Conservation (phyloP, 345 rosid genomes). For the Kernera saxatilis region DNA sequence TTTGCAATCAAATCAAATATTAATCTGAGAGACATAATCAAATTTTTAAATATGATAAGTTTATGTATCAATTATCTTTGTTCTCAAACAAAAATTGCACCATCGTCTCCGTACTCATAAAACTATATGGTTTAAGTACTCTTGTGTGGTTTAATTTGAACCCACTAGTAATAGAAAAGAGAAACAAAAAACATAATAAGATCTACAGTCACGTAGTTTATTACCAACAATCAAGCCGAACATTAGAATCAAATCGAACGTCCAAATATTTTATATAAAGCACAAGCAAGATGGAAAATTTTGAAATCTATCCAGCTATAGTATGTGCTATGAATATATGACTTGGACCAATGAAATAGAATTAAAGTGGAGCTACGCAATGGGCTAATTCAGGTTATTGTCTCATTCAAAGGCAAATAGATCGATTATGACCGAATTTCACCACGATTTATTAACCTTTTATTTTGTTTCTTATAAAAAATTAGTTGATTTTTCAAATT, state of each 20-base stretch:
- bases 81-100: neutral
- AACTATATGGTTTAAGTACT: neutral
- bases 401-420: conserved; percentile 13
- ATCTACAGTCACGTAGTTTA: neutral
- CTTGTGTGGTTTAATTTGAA: neutral
- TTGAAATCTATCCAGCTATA: neutral
- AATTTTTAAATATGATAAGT: neutral
- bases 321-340: neutral
- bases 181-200: neutral
- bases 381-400: conserved; percentile 19
- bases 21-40: neutral
- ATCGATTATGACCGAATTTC: conserved; percentile 11
- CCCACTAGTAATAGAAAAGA: neutral
- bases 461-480: neutral
- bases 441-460: conserved; percentile 10
- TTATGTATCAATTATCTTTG: neutral
- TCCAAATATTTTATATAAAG: neutral
- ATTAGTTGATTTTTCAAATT: neutral
- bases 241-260: conserved; percentile 4
- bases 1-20: neutral
- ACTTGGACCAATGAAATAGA: conserved; percentile 20
- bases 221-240: neutral
- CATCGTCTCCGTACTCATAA: neutral
- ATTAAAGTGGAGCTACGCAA: conserved; percentile 12
- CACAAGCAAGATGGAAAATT: neutral